phyloP scores from a whole-genome alignment of 805 yeast genomes.

The Scheffersomyces coipomensis region DNA sequence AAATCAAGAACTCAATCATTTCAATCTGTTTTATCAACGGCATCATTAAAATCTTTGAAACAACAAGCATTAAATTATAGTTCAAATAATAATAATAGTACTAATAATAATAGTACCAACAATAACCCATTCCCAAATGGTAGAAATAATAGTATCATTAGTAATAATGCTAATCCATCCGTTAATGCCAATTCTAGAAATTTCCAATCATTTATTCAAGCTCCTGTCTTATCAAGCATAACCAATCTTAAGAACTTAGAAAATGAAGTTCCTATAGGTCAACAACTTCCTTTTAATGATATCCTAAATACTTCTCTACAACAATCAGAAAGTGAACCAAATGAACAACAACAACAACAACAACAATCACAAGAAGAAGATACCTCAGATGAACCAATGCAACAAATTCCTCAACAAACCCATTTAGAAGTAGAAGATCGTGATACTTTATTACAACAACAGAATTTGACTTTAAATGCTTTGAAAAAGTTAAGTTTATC shows the following conservation, averaged over 20 bases:
- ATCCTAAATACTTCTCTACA: conserved; percentile 6
- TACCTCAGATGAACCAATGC: neutral
- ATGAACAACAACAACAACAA: neutral
- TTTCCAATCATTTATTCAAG: conserved; percentile 46
- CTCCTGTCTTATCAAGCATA: conserved; percentile 41
- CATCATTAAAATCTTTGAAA: conserved; percentile 38
- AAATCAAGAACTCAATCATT: conserved; percentile 41
- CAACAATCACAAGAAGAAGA: neutral
- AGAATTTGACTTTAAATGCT: conserved; percentile 41
- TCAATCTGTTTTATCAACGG: conserved; percentile 44
- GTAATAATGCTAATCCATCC: conserved; percentile 15
- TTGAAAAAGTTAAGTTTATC: conserved; percentile 41
- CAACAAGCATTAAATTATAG: conserved; percentile 18
- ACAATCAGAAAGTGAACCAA: neutral
- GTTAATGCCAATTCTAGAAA: conserved; percentile 27
- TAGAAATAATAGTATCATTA: conserved; percentile 7
- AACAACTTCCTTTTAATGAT: conserved; percentile 37
- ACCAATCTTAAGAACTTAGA: conserved; percentile 23
- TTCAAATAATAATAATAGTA: conserved; percentile 8
- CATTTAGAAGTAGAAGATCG: conserved; percentile 23
- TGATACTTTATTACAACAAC: conserved; percentile 40
- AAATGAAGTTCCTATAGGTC: conserved; percentile 40
- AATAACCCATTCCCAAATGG: neutral
- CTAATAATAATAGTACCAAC: conserved; percentile 3
- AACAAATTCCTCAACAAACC: neutral